phyloP scores from a whole-genome alignment of 371 early-diverging fungal genomes.

The Conidiobolus incongruus region DNA sequence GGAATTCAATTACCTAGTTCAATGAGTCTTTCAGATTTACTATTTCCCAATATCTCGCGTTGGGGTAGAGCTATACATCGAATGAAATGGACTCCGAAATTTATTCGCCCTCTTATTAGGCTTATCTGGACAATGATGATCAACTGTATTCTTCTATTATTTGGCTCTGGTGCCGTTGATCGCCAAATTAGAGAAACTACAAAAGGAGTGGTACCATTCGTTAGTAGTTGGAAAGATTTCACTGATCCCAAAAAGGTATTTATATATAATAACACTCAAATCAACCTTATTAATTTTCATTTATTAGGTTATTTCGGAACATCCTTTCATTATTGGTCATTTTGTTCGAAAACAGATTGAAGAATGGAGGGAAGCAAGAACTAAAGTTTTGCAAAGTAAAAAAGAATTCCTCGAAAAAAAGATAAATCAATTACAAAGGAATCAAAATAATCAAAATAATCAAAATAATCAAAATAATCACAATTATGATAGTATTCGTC shows the following conservation, averaged over 20 bases:
- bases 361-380: slow-evolving; percentile 3
- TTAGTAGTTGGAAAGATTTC: slow-evolving; percentile 4
- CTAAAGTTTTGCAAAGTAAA: neutral
- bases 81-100: slow-evolving; percentile 3
- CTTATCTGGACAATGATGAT: slow-evolving; percentile 1
- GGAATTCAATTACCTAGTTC: slow-evolving; percentile 4
- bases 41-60: neutral
- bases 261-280: too few species aligned
- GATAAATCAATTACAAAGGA: neutral
- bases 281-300: neutral
- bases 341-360: slow-evolving; percentile 4
- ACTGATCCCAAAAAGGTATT: slow-evolving; percentile 5
- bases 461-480: too few species aligned
- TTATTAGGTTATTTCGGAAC: slow-evolving; percentile 1
- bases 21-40: neutral
- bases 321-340: slow-evolving; percentile 7
- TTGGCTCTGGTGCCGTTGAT: slow-evolving; percentile 6
- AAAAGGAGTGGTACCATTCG: slow-evolving; percentile 2
- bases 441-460: neutral
- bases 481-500: too few species aligned
- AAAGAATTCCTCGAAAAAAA: neutral
- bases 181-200: neutral
- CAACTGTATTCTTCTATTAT: slow-evolving; percentile 4
- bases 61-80: neutral
- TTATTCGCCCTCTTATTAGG: neutral